Base-by-base conservation (phyloP, 768 basidiomycete species). In the Trametes cubensis region DNA sequence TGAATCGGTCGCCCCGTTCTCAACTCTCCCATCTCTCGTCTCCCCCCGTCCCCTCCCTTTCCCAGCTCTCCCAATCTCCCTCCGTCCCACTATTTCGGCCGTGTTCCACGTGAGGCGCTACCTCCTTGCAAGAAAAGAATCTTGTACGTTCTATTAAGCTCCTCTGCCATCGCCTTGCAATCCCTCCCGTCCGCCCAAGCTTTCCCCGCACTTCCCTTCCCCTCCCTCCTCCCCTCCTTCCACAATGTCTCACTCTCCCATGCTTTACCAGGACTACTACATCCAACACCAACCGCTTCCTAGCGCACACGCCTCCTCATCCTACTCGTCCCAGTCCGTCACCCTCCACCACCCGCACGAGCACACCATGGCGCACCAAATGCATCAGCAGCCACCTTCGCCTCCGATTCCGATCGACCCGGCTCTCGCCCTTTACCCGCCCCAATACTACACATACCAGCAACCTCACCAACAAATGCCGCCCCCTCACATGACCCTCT, bases 401-500 rank as follows among this genome's bases (percentile, higher is more conserved):
- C 82, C 86, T 0, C 78, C 86, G 45, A 78, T 85, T 54, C 85
- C 84, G 39, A 87, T 90, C 56, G 90, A 92, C 74, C 89, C 89
- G 21, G 76, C 88, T 4, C 79, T 92, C 38, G 60, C 67, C 26
- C 60, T 68, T 41, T 68, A 67, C 44, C 55, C 56, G 15, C 64
- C 66, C 17, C 69, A 66, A 39, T 67, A 89, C 72, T 90, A 89
- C 69, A 53, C 73, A 30, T 78, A 82, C 68, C 80, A 76, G 50
- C 84, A 85, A 52, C 80, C 79, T 38, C 77, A 75, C 40, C 80
- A 78, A 28, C 79, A 80, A 63, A 76, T 83, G 58, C 77, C 81
- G 18, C 83, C 71, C n/a, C 67, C 80, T 55, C 87, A 86, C 63
- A 79, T 87, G 40, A 73, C 83, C 11, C 72, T 88, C 42, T 79